These are phyloP conservation scores for Karstenula rhodostoma DNA, from an alignment of 2,329 filamentous ascomycete species.

Conservation along the genomic window DNA sequence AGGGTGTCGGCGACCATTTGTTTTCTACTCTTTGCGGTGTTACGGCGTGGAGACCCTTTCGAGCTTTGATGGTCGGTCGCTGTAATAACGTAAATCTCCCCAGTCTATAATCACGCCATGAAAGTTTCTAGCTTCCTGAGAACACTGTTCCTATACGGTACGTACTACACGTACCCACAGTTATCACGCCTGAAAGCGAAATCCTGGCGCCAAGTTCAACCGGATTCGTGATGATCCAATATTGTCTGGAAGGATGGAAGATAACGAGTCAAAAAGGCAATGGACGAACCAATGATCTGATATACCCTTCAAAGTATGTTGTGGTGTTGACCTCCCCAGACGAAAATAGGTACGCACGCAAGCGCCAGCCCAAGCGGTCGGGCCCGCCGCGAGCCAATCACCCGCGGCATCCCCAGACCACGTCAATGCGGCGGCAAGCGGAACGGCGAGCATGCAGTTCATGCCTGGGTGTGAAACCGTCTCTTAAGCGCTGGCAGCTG, in stretches of 20 bases:
- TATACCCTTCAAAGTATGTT: slow-evolving; percentile 1
- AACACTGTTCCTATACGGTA: not conserved
- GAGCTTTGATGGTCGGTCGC: not conserved
- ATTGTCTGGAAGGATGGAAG: too few relatives aligned
- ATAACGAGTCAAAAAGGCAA: not conserved
- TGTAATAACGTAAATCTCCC: not conserved
- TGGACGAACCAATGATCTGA: slow-evolving; percentile 4
- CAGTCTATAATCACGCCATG: not conserved
- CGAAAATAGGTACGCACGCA: slow-evolving; percentile 7
- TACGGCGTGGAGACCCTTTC: not conserved
- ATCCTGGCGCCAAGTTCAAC: not conserved
- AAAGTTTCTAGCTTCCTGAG: not conserved
- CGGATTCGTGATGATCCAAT: not conserved
- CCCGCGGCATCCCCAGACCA: not conserved
- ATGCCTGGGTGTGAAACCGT: slow-evolving; percentile 5
- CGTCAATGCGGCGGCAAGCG: slow-evolving; percentile 8
- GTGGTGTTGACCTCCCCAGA: slow-evolving; percentile 2
- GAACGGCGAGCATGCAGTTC: slow-evolving; percentile 3
- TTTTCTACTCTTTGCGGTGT: not conserved
- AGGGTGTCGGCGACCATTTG: not conserved
- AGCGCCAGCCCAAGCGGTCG: not conserved
- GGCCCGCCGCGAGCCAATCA: not conserved
- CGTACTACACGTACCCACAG: not conserved
- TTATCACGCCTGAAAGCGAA: not conserved
- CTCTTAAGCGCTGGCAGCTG: not conserved